A percentile compares a stretch with the other conserved stretches of the same genome.
Evolutionary conservation across 2,329 filamentous ascomycete genomes (phyloP).

Genomic region (Rhynchosporium agropyri): DNA sequence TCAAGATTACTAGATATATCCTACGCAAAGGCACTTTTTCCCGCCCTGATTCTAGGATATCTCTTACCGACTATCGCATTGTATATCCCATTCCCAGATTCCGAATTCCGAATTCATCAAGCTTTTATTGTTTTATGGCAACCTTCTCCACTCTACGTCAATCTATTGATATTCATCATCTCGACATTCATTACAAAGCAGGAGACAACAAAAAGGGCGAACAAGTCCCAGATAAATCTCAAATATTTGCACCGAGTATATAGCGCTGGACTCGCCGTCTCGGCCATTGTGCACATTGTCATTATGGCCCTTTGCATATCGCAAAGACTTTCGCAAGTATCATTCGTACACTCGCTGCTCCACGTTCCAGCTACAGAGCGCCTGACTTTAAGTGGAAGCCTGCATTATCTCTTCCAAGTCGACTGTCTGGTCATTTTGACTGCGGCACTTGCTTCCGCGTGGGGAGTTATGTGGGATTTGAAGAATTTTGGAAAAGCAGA

Average conservation of each 20-base stretch:
- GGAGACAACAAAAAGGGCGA: neutral
- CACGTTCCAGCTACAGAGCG: neutral
- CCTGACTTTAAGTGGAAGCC: neutral
- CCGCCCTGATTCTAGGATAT: neutral
- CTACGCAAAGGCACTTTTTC: conserved; percentile 2
- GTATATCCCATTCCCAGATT: conserved; percentile 6
- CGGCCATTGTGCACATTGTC: neutral
- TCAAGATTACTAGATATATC: neutral
- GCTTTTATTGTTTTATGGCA: conserved; percentile 5
- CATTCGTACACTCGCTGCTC: neutral
- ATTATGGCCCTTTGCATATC: conserved; percentile 12
- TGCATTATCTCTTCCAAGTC: conserved; percentile 12
- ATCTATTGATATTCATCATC: neutral
- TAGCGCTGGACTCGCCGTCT: neutral
- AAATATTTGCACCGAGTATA: conserved; percentile 3
- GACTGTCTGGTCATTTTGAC: neutral
- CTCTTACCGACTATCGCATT: conserved; percentile 6
- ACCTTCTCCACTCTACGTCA: neutral
- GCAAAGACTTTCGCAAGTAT: neutral
- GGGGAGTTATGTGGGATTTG: conserved; percentile 11
- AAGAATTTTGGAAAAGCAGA: conserved; percentile 9
- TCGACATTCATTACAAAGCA: neutral
- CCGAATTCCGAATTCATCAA: neutral
- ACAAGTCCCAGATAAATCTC: neutral
- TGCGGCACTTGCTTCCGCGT: conserved; percentile 8